Evolutionary conservation across 1,284 basidiomycete genomes (phyloP).

Genomic region (Leccinum ponderosum): DNA sequence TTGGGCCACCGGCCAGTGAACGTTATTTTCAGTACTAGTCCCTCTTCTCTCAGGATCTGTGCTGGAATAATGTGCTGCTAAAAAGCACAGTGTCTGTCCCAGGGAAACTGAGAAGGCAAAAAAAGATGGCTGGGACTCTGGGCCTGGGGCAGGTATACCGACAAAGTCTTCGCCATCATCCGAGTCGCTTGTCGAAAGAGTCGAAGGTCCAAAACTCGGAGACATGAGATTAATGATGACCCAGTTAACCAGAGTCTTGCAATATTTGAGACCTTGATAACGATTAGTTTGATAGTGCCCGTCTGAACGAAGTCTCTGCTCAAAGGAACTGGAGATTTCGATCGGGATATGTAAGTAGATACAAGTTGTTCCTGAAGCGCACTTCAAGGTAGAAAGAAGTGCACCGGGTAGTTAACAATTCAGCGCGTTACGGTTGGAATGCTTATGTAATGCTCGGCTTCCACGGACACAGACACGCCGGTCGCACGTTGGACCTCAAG

Average conservation of each 20-base stretch:
- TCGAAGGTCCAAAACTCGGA: not conserved
- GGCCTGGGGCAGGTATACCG: no score
- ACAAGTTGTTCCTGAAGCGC: no score
- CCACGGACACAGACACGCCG: not conserved
- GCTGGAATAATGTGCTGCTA: no score
- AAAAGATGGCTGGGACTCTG: not conserved
- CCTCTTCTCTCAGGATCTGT: no score
- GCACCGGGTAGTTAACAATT: not conserved
- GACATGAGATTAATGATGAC: not conserved
- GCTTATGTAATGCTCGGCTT: constrained; percentile 30
- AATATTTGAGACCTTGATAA: no score
- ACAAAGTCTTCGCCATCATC: no score
- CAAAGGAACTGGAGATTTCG: not conserved
- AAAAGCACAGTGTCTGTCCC: not conserved
- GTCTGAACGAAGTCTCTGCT: not conserved
- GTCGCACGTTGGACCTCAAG: constrained; percentile 11
- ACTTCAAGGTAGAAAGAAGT: no score
- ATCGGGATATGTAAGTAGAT: not conserved
- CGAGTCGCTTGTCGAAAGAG: no score
- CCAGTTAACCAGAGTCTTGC: not conserved
- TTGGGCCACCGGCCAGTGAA: no score
- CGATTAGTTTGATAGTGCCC: no score
- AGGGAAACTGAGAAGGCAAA: not conserved
- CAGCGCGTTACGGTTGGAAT: not conserved
- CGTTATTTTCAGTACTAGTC: no score